Conservation (phyloP, 257 asterid species). For the Craterostigma plantagineum region DNA sequence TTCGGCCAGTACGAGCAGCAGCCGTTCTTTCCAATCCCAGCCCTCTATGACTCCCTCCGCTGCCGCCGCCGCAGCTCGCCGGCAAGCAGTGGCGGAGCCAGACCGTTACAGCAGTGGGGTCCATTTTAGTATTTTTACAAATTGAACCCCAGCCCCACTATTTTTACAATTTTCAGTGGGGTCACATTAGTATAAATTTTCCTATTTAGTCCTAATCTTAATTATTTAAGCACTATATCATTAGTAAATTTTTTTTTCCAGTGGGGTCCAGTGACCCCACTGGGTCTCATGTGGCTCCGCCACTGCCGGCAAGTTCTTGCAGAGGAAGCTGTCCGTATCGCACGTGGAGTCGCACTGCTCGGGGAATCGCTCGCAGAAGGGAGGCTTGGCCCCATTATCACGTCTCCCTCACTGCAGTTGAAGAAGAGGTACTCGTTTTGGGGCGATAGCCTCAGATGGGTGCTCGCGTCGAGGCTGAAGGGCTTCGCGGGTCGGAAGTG, state of each 20-base stretch:
- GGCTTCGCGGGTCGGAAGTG: constrained; percentile 56
- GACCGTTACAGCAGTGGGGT: too few relatives aligned
- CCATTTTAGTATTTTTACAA: too few relatives aligned
- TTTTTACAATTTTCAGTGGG: too few relatives aligned
- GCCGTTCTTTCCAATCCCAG: constrained; percentile 22
- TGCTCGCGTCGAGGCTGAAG: constrained; percentile 75
- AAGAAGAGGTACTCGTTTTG: constrained; percentile 79
- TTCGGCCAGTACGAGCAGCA: constrained; percentile 87
- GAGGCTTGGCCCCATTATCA: constrained; percentile 51
- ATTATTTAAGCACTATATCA: too few relatives aligned
- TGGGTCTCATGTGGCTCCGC: too few relatives aligned
- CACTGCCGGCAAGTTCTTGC: constrained; percentile 62
- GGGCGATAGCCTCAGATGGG: constrained; percentile 40
- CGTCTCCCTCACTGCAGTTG: constrained; percentile 64
- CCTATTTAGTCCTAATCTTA: too few relatives aligned
- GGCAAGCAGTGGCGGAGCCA: too few relatives aligned
- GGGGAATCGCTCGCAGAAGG: constrained; percentile 64
- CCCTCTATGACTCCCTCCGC: too few relatives aligned
- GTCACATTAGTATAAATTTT: too few relatives aligned
- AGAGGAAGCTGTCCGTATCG: constrained; percentile 68
- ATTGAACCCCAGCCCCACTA: too few relatives aligned
- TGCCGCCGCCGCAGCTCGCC: constrained; percentile 22
- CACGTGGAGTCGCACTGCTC: constrained; percentile 88
- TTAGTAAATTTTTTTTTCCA: too few relatives aligned
- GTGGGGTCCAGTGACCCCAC: too few relatives aligned